Conservation (phyloP, 208 protist genomes). For the Herpetomonas samuelpessoai region DNA sequence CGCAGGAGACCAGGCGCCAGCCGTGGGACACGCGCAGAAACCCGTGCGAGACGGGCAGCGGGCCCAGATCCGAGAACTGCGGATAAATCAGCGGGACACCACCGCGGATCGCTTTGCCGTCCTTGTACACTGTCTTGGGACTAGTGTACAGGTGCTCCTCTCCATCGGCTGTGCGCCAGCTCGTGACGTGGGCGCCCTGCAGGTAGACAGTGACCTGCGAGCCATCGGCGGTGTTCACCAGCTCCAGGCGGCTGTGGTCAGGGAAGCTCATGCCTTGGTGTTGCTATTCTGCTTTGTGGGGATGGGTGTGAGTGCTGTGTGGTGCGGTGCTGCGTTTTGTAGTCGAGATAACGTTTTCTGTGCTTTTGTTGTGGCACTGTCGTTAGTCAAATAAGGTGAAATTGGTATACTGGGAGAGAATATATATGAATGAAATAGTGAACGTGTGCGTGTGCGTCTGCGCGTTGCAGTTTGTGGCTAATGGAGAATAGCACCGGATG, state of each 20-base stretch:
- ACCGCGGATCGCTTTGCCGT: conserved; percentile 53
- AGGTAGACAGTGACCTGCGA: conserved; percentile 47
- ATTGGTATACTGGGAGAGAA: too few relatives aligned
- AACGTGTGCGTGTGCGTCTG: too few relatives aligned
- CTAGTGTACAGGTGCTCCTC: conserved; percentile 57
- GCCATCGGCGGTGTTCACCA: conserved; percentile 23
- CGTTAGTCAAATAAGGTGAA: too few relatives aligned
- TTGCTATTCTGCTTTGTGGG: background rate
- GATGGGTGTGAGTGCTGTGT: background rate
- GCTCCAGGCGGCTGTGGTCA: background rate
- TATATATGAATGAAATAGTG: too few relatives aligned
- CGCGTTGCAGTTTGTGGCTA: too few relatives aligned
- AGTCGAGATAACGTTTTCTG: too few relatives aligned
- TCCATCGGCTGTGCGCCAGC: conserved; percentile 35
- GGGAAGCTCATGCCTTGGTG: conserved; percentile 1
- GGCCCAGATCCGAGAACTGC: conserved; percentile 51
- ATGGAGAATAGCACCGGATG: too few relatives aligned
- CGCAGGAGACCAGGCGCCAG: conserved; percentile 13
- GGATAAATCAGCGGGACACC: conserved; percentile 66
- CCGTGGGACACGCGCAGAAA: conserved; percentile 31
- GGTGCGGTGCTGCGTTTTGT: too few relatives aligned
- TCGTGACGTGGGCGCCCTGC: conserved; percentile 59
- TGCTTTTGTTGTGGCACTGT: too few relatives aligned
- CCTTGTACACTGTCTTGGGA: conserved; percentile 39
- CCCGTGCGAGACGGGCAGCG: conserved; percentile 41